Conservation (phyloP, 2,329 filamentous ascomycete genomes). For the Boeremia lycopersici region DNA sequence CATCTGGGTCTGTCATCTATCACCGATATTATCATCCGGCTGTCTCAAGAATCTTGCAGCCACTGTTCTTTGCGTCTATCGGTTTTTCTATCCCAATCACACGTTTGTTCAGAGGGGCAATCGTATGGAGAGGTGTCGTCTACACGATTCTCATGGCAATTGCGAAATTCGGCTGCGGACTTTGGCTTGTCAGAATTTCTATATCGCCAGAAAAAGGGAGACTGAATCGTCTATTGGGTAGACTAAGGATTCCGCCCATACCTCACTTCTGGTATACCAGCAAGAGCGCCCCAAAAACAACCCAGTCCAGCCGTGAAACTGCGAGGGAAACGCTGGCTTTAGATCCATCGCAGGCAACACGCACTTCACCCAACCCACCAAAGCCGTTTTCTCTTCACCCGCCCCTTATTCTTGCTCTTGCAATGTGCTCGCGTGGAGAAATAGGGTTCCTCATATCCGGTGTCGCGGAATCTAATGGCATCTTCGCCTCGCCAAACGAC, state of each 20-base stretch:
- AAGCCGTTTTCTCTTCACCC: slow-evolving; percentile 70
- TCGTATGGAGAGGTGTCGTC: slow-evolving; percentile 75
- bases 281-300: background rate
- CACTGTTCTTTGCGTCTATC: slow-evolving; percentile 76
- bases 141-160: slow-evolving; percentile 74
- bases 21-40: slow-evolving; percentile 54
- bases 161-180: slow-evolving; percentile 49
- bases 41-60: slow-evolving; percentile 63
- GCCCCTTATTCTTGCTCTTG: slow-evolving; percentile 67
- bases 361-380: slow-evolving; percentile 28
- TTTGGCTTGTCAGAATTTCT: slow-evolving; percentile 50
- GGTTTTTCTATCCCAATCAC: slow-evolving; percentile 80
- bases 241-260: slow-evolving; percentile 25
- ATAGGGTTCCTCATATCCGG: slow-evolving; percentile 79
- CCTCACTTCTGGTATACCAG: slow-evolving; percentile 34
- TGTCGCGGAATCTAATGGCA: slow-evolving; percentile 63
- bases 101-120: slow-evolving; percentile 66
- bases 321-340: background rate
- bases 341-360: slow-evolving; percentile 10
- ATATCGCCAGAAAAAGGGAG: slow-evolving; percentile 17
- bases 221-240: slow-evolving; percentile 12
- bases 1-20: slow-evolving; percentile 47
- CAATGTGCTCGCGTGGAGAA: slow-evolving; percentile 80
- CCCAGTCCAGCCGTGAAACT: background rate
- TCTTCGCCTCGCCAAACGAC: slow-evolving; percentile 47